Conservation (phyloP, 345 rosid species). For the Turritis glabra region DNA sequence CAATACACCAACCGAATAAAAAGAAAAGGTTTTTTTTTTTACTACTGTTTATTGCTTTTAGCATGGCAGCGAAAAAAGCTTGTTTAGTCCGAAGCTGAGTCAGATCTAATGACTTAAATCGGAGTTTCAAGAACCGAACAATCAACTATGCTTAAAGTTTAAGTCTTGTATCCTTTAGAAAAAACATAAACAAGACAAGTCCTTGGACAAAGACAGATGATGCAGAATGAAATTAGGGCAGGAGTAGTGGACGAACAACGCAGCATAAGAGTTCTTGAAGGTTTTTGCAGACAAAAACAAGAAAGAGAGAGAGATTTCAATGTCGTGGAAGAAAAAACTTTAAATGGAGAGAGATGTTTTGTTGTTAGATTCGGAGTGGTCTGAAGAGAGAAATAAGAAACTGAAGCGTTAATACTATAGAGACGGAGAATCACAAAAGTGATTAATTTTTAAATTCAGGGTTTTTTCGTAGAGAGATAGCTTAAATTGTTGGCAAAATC, state of each 20-base stretch:
- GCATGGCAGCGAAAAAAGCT: slow-evolving; percentile 35
- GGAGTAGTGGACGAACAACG: too few species aligned
- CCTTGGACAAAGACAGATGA: slow-evolving; percentile 29
- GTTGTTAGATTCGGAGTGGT: slow-evolving; percentile 14
- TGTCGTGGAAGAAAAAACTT: not conserved
- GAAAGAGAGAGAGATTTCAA: not conserved
- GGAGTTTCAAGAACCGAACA: slow-evolving; percentile 6
- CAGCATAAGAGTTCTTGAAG: not conserved
- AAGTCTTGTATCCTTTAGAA: slow-evolving; percentile 45
- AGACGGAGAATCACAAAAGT: slow-evolving; percentile 2
- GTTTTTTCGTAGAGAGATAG: slow-evolving; percentile 6
- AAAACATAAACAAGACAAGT: slow-evolving; percentile 43
- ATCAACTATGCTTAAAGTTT: slow-evolving; percentile 40
- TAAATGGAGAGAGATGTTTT: too few species aligned
- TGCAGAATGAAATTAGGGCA: slow-evolving; percentile 7
- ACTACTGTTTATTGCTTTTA: slow-evolving; percentile 30
- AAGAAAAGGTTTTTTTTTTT: slow-evolving; percentile 19
- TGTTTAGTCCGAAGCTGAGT: slow-evolving; percentile 32
- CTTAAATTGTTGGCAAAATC: slow-evolving; percentile 37
- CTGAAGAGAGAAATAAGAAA: slow-evolving; percentile 20
- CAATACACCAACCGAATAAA: slow-evolving; percentile 39
- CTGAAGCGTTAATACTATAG: slow-evolving; percentile 4
- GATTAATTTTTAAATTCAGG: slow-evolving; percentile 5
- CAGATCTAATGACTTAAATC: slow-evolving; percentile 44
- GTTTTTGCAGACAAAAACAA: not conserved